phyloP scores from a whole-genome alignment of 305 asterid genomes.

The Solanum chacoense region DNA sequence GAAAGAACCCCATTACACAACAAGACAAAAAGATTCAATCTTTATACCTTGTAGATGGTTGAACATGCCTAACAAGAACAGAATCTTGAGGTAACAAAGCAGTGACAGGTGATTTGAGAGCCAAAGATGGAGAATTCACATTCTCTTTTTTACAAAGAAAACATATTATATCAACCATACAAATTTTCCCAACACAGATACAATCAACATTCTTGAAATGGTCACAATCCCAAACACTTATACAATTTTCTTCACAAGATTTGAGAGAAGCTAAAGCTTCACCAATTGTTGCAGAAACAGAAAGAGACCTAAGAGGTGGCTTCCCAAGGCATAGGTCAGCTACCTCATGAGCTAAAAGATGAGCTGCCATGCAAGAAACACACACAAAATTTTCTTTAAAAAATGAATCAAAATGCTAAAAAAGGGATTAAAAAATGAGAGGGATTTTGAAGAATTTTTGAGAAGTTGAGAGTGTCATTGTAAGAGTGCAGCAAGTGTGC shows the following conservation, averaged over 20 bases:
- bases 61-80: conserved; percentile 48
- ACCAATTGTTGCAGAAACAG: conserved; percentile 47
- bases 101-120: conserved; percentile 52
- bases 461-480: not conserved
- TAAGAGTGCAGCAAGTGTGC: not conserved
- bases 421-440: not conserved
- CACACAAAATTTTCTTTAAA: not conserved
- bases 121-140: conserved; percentile 39
- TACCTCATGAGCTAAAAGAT: conserved; percentile 42
- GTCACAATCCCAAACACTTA: conserved; percentile 77
- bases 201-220: conserved; percentile 29
- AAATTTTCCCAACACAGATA: conserved; percentile 63
- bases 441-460: not conserved
- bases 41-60: conserved; percentile 55
- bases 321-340: conserved; percentile 91
- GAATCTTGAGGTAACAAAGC: conserved; percentile 31
- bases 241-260: conserved; percentile 26
- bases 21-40: not conserved
- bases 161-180: conserved; percentile 72
- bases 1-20: not conserved
- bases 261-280: conserved; percentile 62
- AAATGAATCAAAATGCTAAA: not conserved
- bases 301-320: conserved; percentile 65
- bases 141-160: conserved; percentile 50
- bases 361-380: conserved; percentile 50